Conservation (phyloP, 805 yeast genomes). For the Saccharomyces eubayanus region DNA sequence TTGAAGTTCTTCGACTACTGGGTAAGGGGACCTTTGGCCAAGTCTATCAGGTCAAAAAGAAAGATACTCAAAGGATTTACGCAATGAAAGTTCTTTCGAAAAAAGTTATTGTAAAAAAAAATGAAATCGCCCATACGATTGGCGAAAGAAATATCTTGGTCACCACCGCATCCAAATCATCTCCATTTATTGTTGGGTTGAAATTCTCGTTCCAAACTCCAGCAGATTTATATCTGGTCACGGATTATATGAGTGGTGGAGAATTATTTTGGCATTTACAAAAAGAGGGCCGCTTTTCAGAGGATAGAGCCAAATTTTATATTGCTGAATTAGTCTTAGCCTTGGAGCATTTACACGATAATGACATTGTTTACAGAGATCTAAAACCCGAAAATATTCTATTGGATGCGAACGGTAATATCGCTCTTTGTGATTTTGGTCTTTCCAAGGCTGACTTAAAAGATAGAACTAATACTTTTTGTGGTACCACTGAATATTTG, state of each 20-base stretch:
- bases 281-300: constrained; percentile 89
- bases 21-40: constrained; percentile 98
- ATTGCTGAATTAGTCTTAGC: constrained; percentile 94
- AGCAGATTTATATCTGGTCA: constrained; percentile 81
- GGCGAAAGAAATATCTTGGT: constrained; percentile 95
- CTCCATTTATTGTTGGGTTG: constrained; percentile 91
- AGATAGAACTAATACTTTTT: constrained; percentile 88
- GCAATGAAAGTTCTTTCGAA: constrained; percentile 97
- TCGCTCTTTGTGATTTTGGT: constrained; percentile 96
- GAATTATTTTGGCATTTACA: constrained; percentile 95
- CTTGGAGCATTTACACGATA: constrained; percentile 87
- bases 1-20: constrained; percentile 78
- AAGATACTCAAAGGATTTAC: constrained; percentile 81
- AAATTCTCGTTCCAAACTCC: constrained; percentile 96
- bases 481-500: constrained; percentile 96
- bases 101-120: constrained; percentile 90
- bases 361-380: constrained; percentile 93
- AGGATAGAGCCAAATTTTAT: constrained; percentile 91
- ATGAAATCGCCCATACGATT: constrained; percentile 95
- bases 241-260: constrained; percentile 98
- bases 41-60: constrained; percentile 90
- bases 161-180: constrained; percentile 78
- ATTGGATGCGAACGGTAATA: constrained; percentile 93
- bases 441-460: constrained; percentile 88
- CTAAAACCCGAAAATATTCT: constrained; percentile 94